These are phyloP conservation scores for Setaria italica DNA, from an alignment of 202 grass and related monocot species.

Conservation along the genomic window DNA sequence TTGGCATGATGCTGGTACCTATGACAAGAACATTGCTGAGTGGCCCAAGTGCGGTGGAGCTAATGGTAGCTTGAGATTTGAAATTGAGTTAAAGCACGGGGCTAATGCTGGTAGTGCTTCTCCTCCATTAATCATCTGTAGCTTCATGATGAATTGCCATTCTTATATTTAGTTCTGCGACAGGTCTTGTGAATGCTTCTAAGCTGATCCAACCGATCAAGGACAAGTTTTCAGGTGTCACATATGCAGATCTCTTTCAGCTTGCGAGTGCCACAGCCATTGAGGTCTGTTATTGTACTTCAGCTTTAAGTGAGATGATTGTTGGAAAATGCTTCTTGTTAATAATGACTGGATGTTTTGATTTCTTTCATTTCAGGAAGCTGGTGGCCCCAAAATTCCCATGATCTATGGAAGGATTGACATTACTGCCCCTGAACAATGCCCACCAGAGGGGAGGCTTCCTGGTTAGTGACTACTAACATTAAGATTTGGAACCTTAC, in stretches of 20 bases:
- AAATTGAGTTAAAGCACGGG: constrained; percentile 82
- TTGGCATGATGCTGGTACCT: constrained; percentile 95
- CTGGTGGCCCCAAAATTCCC: constrained; percentile 89
- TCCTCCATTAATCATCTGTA: constrained; percentile 1
- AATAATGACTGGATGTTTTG: neutral
- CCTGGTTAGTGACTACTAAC: constrained; percentile 63
- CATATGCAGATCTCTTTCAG: constrained; percentile 87
- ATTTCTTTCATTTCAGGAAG: constrained; percentile 65
- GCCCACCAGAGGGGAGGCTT: constrained; percentile 78
- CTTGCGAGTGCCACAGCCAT: constrained; percentile 89
- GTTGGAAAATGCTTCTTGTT: neutral
- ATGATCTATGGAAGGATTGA: constrained; percentile 93
- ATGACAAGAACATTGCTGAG: constrained; percentile 86
- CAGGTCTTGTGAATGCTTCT: constrained; percentile 85
- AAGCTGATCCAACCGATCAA: constrained; percentile 80
- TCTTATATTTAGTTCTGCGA: no score
- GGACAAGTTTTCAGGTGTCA: constrained; percentile 76
- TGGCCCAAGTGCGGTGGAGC: constrained; percentile 92
- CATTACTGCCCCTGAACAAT: constrained; percentile 70
- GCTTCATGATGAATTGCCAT: neutral
- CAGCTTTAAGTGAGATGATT: neutral
- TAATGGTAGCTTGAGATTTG: constrained; percentile 93
- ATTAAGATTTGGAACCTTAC: neutral
- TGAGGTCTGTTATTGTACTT: constrained; percentile 48
- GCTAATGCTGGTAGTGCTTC: constrained; percentile 83